Base-by-base conservation (phyloP, 2,329 filamentous ascomycete species). In the Aspergillus brasiliensis region DNA sequence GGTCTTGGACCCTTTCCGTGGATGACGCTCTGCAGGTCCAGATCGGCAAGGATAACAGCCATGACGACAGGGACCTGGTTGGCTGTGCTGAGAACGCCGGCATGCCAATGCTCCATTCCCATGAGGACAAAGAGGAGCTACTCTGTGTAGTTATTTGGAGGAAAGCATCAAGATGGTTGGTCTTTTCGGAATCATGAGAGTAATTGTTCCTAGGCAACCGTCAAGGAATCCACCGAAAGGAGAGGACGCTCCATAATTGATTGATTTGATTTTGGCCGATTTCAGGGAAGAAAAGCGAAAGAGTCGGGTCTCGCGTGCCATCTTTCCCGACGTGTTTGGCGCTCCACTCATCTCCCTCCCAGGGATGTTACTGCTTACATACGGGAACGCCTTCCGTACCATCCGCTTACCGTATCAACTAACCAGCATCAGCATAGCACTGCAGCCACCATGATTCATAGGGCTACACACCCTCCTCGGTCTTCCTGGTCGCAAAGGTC, bases 251-350 rank as follows among this genome's bases (percentile, higher is more conserved):
- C 37, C 13, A 44, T 52, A 40, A 60, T 47, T 55, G 31, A 37
- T 49, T 51, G 31, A 44, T 55, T 55, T 13, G 34, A 44, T 28
- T 13, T 34, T 55, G 25, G 52, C 42, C 17, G 34, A 34, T 37
- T 47, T 44, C 15, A 38, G 28, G 51, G 37, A 17, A 17, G 31
- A 46, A 13, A 34, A 51, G 31, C 27, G 15, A 56, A 25, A 37
- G 31, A 46, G 23, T 23, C 31, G 42, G 31, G 42, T 15, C 51
- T 63, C 64, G 64, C 62, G 64, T 66, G 64, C 62, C 60, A 66
- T 60, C 49, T 57, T 63, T 56, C 64, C 64, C 52, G 56, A 47
- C 51, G 49, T 15, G 46, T 53, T 19, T 13, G 19, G n/a, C 52
- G 46, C 19, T 37, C 19, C 56, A 54, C 34, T 53, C 17, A 15